A percentile compares a stretch with the other conserved stretches of the same genome.
Conservation (phyloP, 176 grass and related monocot genomes). For the sorghum (Sorghum bicolor) region Sorghum_bicolor_NCBIv3 NC_012875.2:59996001-59996500, state of each 20-base stretch:
- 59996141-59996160: neutral
- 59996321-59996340: neutral
- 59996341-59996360: neutral
- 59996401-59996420: neutral
- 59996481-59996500: neutral
- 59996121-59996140: neutral
- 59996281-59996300: neutral
- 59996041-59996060: conserved; percentile 11
- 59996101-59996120: neutral
- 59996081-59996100: neutral
- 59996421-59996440: neutral
- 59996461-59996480: neutral
- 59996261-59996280: neutral
- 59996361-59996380: neutral
- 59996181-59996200: conserved; percentile 5
- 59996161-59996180: neutral
- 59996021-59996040: neutral
- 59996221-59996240: too few species aligned
- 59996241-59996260: neutral
- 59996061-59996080: neutral
- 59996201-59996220: neutral
- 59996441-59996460: neutral
- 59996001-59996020: neutral
- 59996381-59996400: neutral
- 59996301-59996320: neutral